Evolutionary conservation across 371 early-diverging fungal species (phyloP).

Genomic region (Parasitella parasitica): DNA sequence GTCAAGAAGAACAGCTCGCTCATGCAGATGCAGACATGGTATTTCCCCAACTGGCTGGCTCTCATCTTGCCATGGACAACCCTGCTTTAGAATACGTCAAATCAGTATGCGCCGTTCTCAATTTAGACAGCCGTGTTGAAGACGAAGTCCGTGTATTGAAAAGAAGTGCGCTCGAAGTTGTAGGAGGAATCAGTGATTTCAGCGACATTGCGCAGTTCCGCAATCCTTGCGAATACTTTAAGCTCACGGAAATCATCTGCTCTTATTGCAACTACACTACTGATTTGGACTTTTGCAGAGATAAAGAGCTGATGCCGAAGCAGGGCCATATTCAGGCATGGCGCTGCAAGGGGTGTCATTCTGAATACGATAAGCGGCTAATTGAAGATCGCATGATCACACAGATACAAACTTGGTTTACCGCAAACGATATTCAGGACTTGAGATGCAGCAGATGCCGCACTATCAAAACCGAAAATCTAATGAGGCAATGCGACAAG

Average conservation of each 20-base stretch:
- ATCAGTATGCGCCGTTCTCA: conserved; percentile 67
- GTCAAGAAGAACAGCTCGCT: conserved; percentile 22
- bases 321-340: conserved; percentile 40
- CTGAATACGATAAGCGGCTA: conserved; percentile 68
- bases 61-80: conserved; percentile 59
- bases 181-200: conserved; percentile 80
- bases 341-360: conserved; percentile 68
- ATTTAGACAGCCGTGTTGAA: conserved; percentile 66
- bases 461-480: conserved; percentile 73
- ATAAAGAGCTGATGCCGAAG: conserved; percentile 64
- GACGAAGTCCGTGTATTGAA: conserved; percentile 68
- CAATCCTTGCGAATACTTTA: conserved; percentile 77
- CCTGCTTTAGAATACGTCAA: conserved; percentile 83
- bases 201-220: conserved; percentile 69
- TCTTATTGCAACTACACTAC: conserved; percentile 77
- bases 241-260: conserved; percentile 84
- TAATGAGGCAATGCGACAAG: conserved; percentile 55
- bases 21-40: conserved; percentile 27
- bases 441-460: conserved; percentile 81
- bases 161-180: conserved; percentile 70
- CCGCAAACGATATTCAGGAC: conserved; percentile 86
- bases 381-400: conserved; percentile 81
- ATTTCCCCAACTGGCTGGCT: conserved; percentile 74
- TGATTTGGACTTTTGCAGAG: conserved; percentile 91
- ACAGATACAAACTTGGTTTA: conserved; percentile 60